phyloP scores from a whole-genome alignment of 2,329 filamentous ascomycete species.

The Cryphonectria radicalis region DNA sequence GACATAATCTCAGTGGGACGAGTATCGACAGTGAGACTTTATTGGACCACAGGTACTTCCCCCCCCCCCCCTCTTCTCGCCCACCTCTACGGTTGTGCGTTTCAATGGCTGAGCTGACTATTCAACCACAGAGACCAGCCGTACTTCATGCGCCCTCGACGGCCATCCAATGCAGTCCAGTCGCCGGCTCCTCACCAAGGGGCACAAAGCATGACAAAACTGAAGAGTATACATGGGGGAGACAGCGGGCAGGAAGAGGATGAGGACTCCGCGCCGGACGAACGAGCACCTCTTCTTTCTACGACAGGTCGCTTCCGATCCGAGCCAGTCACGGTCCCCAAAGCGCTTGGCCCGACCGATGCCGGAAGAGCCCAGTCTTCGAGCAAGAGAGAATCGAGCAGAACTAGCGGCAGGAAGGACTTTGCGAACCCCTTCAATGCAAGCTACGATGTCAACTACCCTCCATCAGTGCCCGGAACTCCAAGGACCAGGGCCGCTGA shows the following conservation, averaged over 20 bases:
- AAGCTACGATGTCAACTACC: conserved; percentile 67
- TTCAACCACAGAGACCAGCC: conserved; percentile 57
- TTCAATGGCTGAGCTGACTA: conserved; percentile 29
- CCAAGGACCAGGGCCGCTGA: conserved; percentile 56
- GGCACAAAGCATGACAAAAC: conserved; percentile 33
- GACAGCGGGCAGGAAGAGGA: conserved; percentile 54
- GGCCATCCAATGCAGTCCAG: conserved; percentile 55
- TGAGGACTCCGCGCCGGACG: conserved; percentile 49
- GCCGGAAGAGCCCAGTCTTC: conserved; percentile 37
- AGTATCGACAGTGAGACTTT: conserved; percentile 89
- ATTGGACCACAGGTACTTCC: conserved; percentile 77
- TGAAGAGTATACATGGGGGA: conserved; percentile 38
- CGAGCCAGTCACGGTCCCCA: conserved; percentile 36
- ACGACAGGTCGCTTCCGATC: conserved; percentile 43
- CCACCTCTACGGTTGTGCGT: neutral
- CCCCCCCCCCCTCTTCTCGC: neutral
- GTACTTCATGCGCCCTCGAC: conserved; percentile 63
- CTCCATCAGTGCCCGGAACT: conserved; percentile 68
- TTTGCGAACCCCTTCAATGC: conserved; percentile 36
- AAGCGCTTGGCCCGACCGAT: conserved; percentile 50
- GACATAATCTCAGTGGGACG: conserved; percentile 73
- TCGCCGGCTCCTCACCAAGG: conserved; percentile 39
- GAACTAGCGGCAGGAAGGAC: conserved; percentile 54
- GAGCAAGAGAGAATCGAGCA: conserved; percentile 54
- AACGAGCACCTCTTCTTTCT: conserved; percentile 60